Conservation (phyloP, 148 eudicot species). For the Rhododendron vialii region DNA sequence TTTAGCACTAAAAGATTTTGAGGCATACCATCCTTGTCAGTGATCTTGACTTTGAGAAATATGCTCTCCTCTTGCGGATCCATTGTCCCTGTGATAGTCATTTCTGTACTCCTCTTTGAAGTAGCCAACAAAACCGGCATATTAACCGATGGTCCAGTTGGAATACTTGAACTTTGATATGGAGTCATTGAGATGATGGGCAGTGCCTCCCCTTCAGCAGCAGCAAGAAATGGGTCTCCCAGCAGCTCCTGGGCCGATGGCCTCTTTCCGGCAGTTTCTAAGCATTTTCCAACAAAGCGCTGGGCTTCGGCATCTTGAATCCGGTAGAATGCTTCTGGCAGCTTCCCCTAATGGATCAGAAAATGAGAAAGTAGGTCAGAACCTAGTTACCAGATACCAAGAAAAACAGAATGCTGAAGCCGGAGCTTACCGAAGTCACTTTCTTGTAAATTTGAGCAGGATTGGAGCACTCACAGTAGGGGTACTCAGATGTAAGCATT, state of each 20-base stretch:
- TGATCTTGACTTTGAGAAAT: slow-evolving; percentile 42
- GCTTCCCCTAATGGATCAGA: slow-evolving; percentile 32
- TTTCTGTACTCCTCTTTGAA: slow-evolving; percentile 23
- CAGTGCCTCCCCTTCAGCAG: slow-evolving; percentile 16
- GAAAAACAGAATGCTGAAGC: not conserved
- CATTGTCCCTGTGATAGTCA: slow-evolving; percentile 48
- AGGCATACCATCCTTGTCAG: slow-evolving; percentile 35
- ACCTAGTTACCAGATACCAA: not conserved
- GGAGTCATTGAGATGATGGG: not conserved
- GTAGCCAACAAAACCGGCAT: slow-evolving; percentile 7
- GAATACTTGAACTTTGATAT: slow-evolving; percentile 5
- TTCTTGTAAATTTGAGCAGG: slow-evolving; percentile 57
- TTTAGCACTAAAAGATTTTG: not conserved
- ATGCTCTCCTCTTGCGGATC: slow-evolving; percentile 47
- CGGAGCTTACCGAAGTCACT: slow-evolving; percentile 41
- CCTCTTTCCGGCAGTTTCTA: slow-evolving; percentile 34
- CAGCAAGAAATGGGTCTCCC: slow-evolving; percentile 39
- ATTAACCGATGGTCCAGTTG: slow-evolving; percentile 23
- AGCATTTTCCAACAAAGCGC: slow-evolving; percentile 39
- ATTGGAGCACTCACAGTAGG: slow-evolving; percentile 48
- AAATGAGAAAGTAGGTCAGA: not conserved
- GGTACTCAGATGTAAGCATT: slow-evolving; percentile 50
- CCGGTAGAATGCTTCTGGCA: slow-evolving; percentile 39
- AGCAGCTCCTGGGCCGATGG: slow-evolving; percentile 39
- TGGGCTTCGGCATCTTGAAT: slow-evolving; percentile 41